Evolutionary conservation across 352 stramenopile species (phyloP), one percentile per base, ranked within the genome.

Genomic region (Globisporangium okanoganense): DNA sequence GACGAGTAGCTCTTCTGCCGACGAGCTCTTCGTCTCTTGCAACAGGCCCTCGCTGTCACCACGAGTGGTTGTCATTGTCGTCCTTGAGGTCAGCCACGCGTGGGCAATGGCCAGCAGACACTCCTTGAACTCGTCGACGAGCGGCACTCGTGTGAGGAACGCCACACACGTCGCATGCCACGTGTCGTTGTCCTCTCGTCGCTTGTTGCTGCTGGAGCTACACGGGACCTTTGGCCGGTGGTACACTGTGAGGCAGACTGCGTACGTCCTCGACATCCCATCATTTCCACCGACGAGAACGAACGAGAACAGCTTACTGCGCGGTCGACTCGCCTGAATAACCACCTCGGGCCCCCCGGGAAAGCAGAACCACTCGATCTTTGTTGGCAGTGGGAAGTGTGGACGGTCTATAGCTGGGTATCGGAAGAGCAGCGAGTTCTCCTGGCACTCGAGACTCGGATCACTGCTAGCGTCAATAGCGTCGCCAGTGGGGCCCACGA

Each of bases 331-430:
- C 12, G 56, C 35, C 64, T 89, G 75, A 13, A 65, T 63, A 5
- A 90, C 55, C 25, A 87, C 67, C 67, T 95, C 81, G 0, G 78
- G 72, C 7, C 86, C 86, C 24, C 71, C 71, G 1, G 86, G 85
- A 47, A 94, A 94, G 58, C 86, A 95, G 64, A 95, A 95, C 85
- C 86, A 95, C 65, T 95, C 86, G 51, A 95, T 86, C 67, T 95
- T 95, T 1, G 84, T 95, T 1, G 86, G 86, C 20, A 94, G 54
- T 6, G 84, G 77, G 61, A 91, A 94, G 18, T 79, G 64, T 5
- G 53, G 70, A 7, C 79, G 72, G 59, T 94, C 82, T 2, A 56
- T 62, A 0, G 22, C 33, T n/a, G 86, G 86, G 52, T 87, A 94
- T 2, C 81, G 71, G 36, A 87, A 87, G 6, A 81, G 69, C 25